Evolutionary conservation across 768 basidiomycete genomes (phyloP).

Genomic region (Boletus vermiculosoides): DNA sequence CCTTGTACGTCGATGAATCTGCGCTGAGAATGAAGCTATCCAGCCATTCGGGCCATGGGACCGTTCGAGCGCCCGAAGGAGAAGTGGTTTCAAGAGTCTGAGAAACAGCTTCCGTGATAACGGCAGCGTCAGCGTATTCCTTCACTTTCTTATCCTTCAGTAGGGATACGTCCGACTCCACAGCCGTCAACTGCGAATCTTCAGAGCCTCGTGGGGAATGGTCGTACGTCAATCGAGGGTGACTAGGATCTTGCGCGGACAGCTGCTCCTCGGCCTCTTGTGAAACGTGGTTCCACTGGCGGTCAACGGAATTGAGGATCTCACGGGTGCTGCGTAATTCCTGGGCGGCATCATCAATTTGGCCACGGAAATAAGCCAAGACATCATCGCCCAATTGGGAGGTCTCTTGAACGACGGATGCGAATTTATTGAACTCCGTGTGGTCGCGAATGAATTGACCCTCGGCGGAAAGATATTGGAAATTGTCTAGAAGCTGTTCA

Average conservation of each 20-base stretch:
- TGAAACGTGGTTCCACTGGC: slow-evolving; percentile 44
- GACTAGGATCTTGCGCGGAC: slow-evolving; percentile 2
- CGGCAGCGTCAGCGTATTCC: slow-evolving; percentile 16
- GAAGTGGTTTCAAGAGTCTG: slow-evolving; percentile 20
- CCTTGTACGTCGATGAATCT: slow-evolving; percentile 37
- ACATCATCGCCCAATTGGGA: slow-evolving; percentile 46
- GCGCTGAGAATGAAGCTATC: slow-evolving; percentile 37
- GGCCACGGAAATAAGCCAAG: slow-evolving; percentile 50
- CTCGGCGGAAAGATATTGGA: slow-evolving; percentile 49
- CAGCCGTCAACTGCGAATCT: slow-evolving; percentile 60
- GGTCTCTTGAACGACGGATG: slow-evolving; percentile 47
- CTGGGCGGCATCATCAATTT: slow-evolving; percentile 49
- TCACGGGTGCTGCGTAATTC: slow-evolving; percentile 49
- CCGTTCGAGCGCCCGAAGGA: slow-evolving; percentile 25
- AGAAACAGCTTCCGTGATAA: slow-evolving; percentile 19
- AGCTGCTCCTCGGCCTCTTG: slow-evolving; percentile 47
- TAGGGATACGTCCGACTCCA: slow-evolving; percentile 25
- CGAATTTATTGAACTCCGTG: slow-evolving; percentile 43
- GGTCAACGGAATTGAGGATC: slow-evolving; percentile 43
- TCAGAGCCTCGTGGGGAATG: slow-evolving; percentile 59
- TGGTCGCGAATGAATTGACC: slow-evolving; percentile 38
- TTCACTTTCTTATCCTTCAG: slow-evolving; percentile 20
- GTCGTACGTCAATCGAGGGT: slow-evolving; percentile 24
- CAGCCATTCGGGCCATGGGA: slow-evolving; percentile 42
- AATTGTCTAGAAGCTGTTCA: slow-evolving; percentile 52